Evolutionary conservation across 495 filamentous ascomycete genomes (phyloP), one percentile per base, ranked within the genome.

Genomic region (Aspergillus kassunensis): DNA sequence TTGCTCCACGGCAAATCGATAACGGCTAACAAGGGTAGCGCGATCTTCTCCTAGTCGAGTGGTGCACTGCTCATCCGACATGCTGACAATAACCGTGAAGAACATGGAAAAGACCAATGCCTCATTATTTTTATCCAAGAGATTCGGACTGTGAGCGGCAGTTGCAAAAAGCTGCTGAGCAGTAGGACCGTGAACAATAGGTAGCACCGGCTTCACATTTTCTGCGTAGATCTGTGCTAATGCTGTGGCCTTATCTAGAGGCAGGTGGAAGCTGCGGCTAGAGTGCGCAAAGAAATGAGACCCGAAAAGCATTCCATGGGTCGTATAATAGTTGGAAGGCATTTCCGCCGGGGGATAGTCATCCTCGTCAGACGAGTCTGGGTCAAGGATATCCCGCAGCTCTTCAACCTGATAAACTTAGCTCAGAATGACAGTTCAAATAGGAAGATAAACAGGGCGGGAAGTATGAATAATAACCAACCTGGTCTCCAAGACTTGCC

Each of bases 401-500:
- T 87, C 84, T 57, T 87, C 84, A 30, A 92, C 78, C 83, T 89
- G 51, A 42, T 35, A 4, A 2, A 15, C n/a, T n/a, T 3, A 6
- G 11, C 6, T 53, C n/a, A 56, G 49, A 27, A 54, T 52, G 27
- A 56, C 39, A 6, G 51, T 12, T 50, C 20, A n/a, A 15, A 37
- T 44, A 30, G 15, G 2, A 36, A 4, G 34, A 13, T 5, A 6
- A 31, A 23, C 16, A 40, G 25, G 1, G 18, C 12, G n/a, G n/a
- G n/a, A n/a, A n/a, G n/a, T n/a, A n/a, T n/a, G 25, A 15, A 11
- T 19, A 49, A 29, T 10, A 31, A 56, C 62, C 44, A 64, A 90
- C 90, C 80, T 97, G 90, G 52, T 92, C 88, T 43, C 84, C 88
- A 37, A 97, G 73, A 54, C 81, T 89, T n/a, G 86, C 83, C 91